Base-by-base conservation (phyloP, 176 grass and related monocot species). In the Cymbopogon citratus region DNA sequence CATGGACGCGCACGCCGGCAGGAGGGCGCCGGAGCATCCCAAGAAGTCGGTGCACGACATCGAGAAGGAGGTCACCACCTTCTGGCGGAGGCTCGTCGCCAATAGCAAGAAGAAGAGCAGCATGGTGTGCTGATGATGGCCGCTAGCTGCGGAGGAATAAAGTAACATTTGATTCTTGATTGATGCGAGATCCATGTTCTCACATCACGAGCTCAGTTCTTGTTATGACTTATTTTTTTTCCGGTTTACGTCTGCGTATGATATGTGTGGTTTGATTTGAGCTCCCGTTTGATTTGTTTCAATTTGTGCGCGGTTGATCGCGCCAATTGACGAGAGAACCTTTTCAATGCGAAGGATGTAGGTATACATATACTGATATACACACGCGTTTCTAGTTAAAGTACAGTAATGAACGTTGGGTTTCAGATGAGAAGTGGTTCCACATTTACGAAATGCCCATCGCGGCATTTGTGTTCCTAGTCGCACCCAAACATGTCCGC, bases 31-130 rank as follows among this genome's bases (percentile, higher is more conserved):
- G 3, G 57, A 82, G 25, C 87, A 31, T 16, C 60, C 21, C 19
- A 87, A 84, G 84, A 87, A 90, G 82, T 90, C 83, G 12, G 82
- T 31, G 72, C 69, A 63, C 12, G 66, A 92, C 57, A 94, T 84
- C 71, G 85, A 91, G 69, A 39, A 84, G 83, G 90, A 95, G 82
- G 91, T 95, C 21, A 40, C 90, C 48, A 83, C 75, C 2, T 88
- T 70, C 71, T 90, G 93, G 90, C 80, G 75, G 67, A 89, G 76
- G 66, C 75, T 92, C 3, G 93, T 92, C 48, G 90, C 86, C 12
- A 84, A 69, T 79, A 95, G 88, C 9, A 84, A 70, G 87, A 92
- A 92, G 87, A 95, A 92, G 87, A 86, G 71, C 28, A 83, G 81
- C 57, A 66, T 91, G 12, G 90, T 88, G 12, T 87, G 90, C 75